Base-by-base conservation (phyloP, 805 yeast species). In the Suhomyces sp. region DNA sequence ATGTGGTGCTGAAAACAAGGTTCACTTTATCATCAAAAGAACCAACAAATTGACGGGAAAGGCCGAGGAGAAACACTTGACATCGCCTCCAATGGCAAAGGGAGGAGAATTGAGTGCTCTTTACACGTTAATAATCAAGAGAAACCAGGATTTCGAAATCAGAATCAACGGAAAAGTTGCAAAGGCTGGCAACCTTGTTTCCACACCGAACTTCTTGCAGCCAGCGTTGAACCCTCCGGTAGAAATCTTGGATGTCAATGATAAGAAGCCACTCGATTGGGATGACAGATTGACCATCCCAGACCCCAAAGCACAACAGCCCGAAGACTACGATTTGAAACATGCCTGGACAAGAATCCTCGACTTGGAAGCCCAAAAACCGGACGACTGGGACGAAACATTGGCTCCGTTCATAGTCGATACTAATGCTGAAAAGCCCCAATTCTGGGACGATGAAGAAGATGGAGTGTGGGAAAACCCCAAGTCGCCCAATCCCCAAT, bases 401-500 rank as follows among this genome's bases (percentile, higher is more conserved):
- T 73, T 70, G 17, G 72, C 76, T 8, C 70, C 62, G 40, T 75
- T 60, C 41, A 77, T 90, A 38, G 60, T 73, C 8, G 93, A 88
- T 55, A 88, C 95, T 25, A 69, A 65, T 2, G 81, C 86, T 19
- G 52, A 41, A 20, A 75, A 70, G 49, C 96, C 96, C 13, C 82
- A 68, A 28, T 81, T 74, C 51, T 88, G 96, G 96, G 85, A 85
- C 53, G 95, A 86, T 26, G 90, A 81, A 46, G 90, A 83, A 54
- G 95, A 88, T 54, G 96, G 96, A 4, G 81, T 72, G 50, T 90
- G 95, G 95, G 50, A 66, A 27, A 82, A 88, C 2, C 88, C 91
- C 17, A 58, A 68, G 31, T 68, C 88, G 30, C 65, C 65, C 28
- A 88, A 88, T 56, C 96, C 96, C 8, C 77, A 66, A 39, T 88